phyloP scores from a whole-genome alignment of 306 rosid genomes.

The Acacia melanoxylon region DNA sequence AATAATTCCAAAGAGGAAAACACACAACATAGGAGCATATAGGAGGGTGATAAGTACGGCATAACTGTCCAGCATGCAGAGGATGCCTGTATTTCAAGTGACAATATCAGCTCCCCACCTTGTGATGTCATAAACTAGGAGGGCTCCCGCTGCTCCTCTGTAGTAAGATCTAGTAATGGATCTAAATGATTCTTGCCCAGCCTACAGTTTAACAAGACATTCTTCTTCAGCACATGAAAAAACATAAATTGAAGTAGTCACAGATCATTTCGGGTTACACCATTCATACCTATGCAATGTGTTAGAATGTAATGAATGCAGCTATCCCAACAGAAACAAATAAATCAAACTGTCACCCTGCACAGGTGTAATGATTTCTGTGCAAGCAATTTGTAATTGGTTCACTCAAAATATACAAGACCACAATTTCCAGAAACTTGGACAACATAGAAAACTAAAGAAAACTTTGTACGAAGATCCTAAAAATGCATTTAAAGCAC shows the following conservation, averaged over 20 bases:
- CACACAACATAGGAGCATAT: not conserved
- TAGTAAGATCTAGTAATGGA: slow-evolving; percentile 96
- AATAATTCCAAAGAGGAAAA: slow-evolving; percentile 2
- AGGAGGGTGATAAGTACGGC: not conserved
- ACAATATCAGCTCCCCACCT: slow-evolving; percentile 49
- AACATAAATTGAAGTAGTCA: not conserved
- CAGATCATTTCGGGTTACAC: not conserved
- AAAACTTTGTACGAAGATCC: not conserved
- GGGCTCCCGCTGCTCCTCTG: slow-evolving; percentile 92
- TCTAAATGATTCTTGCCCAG: slow-evolving; percentile 97
- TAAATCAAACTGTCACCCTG: not conserved
- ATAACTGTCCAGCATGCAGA: not conserved
- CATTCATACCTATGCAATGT: not conserved
- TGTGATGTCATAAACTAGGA: slow-evolving; percentile 92
- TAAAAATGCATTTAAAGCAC: not conserved
- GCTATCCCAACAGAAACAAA: not conserved
- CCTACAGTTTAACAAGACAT: slow-evolving; percentile 50
- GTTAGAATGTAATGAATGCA: not conserved
- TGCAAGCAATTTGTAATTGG: not conserved
- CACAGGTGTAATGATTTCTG: not conserved
- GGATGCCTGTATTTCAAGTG: slow-evolving; percentile 7
- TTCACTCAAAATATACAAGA: not conserved
- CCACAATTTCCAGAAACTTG: not conserved
- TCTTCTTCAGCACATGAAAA: slow-evolving; percentile 29
- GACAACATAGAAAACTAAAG: not conserved